Evolutionary conservation across 495 filamentous ascomycete species (phyloP).

Genomic region (Sporormia fimetaria): DNA sequence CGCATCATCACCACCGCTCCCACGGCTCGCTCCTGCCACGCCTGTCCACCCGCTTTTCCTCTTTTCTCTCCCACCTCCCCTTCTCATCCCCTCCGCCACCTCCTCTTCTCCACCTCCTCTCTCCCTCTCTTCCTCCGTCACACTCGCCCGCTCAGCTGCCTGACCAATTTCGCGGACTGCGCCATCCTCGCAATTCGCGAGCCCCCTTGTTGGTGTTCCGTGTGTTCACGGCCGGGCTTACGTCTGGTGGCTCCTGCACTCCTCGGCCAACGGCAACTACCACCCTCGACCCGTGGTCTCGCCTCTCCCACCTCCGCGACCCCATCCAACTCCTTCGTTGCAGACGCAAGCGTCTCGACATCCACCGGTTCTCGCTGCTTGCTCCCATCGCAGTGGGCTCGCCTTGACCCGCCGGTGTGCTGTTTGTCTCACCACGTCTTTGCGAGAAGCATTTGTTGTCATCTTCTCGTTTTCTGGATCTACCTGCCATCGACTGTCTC

Average conservation of each 20-base stretch:
- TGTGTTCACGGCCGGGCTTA: constrained; percentile 1
- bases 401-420: no score
- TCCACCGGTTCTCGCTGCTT: no score
- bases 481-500: no score
- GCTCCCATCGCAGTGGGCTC: no score
- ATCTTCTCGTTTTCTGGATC: constrained; percentile 5
- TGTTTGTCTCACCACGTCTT: not conserved
- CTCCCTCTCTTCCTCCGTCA: not conserved
- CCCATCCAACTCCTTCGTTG: no score
- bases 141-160: not conserved
- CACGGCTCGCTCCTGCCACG: no score
- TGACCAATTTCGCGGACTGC: not conserved
- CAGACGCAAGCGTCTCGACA: no score
- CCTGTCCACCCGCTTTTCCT: not conserved
- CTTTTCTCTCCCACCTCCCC: not conserved
- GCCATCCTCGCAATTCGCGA: not conserved
- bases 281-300: constrained; percentile 2
- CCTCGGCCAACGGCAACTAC: not conserved
- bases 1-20: no score
- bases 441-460: constrained; percentile 10
- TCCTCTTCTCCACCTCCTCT: constrained; percentile 1
- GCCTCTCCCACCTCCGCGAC: no score
- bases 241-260: constrained; percentile 3
- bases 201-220: not conserved
- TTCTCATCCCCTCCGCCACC: constrained; percentile 1